These are phyloP conservation scores for Helicostylum pulchrum DNA, from an alignment of 192 early-diverging fungal genomes.

Conservation along the genomic window DNA sequence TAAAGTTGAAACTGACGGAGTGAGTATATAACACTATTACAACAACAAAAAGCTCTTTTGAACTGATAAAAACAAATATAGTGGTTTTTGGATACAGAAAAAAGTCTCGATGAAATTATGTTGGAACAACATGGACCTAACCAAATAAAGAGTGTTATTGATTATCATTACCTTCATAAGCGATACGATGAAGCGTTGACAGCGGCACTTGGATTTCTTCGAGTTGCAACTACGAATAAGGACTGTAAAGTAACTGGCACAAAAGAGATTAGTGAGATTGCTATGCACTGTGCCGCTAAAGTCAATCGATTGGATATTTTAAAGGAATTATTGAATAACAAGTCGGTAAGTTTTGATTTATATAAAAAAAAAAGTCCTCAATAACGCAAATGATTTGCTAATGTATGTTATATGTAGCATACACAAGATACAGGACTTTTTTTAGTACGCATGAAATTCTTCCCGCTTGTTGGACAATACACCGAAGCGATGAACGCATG, in stretches of 20 bases:
- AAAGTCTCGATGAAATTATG: constrained; percentile 18
- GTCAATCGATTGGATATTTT: constrained; percentile 17
- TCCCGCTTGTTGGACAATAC: constrained; percentile 16
- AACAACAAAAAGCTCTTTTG: too few relatives aligned
- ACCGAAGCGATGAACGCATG: constrained; percentile 16
- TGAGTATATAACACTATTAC: too few relatives aligned
- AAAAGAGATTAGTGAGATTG: constrained; percentile 47
- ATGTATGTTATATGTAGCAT: constrained; percentile 13
- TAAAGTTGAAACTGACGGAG: constrained; percentile 25
- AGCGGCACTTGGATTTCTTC: constrained; percentile 16
- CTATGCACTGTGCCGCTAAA: constrained; percentile 37
- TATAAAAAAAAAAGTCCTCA: neutral
- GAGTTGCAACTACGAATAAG: constrained; percentile 2
- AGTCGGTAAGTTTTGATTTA: constrained; percentile 14
- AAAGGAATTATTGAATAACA: constrained; percentile 12
- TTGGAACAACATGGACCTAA: constrained; percentile 24
- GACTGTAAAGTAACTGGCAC: constrained; percentile 39
- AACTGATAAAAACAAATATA: constrained; percentile 4
- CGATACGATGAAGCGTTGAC: constrained; percentile 24
- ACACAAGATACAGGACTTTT: constrained; percentile 20
- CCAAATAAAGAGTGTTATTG: constrained; percentile 23
- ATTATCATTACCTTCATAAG: constrained; percentile 32
- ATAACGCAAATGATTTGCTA: too few relatives aligned
- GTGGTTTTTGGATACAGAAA: constrained; percentile 27
- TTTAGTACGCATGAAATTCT: constrained; percentile 19